phyloP scores from a whole-genome alignment of 2,329 filamentous ascomycete genomes.

The Colletotrichum euphorbiae region DNA sequence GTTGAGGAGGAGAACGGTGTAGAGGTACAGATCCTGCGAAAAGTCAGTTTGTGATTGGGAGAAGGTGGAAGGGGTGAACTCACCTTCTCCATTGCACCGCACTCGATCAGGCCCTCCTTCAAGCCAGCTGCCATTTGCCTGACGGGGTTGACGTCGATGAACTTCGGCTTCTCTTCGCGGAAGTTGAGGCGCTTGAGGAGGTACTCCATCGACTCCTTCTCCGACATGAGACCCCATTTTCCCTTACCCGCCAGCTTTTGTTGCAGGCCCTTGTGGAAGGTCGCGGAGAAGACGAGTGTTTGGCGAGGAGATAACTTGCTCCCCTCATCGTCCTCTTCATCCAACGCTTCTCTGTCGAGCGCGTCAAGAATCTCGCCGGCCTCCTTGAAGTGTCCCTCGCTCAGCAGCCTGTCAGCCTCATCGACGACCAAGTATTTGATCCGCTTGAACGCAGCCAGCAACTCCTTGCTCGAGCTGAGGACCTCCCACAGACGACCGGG shows the following conservation, averaged over 20 bases:
- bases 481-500: conserved; percentile 96
- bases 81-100: conserved; percentile 91
- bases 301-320: conserved; percentile 69
- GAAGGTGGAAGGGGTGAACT: conserved; percentile 34
- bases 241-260: conserved; percentile 88
- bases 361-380: conserved; percentile 87
- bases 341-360: conserved; percentile 78
- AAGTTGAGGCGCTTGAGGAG: conserved; percentile 92
- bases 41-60: conserved; percentile 39
- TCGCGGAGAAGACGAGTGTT: conserved; percentile 96
- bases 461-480: conserved; percentile 77
- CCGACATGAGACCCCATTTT: conserved; percentile 66
- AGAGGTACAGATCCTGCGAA: conserved; percentile 86
- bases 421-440: conserved; percentile 90
- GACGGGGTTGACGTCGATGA: conserved; percentile 90
- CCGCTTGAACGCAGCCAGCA: conserved; percentile 76
- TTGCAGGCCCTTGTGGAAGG: conserved; percentile 91
- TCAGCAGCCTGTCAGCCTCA: conserved; percentile 91
- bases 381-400: conserved; percentile 95
- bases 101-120: conserved; percentile 92
- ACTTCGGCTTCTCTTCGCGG: conserved; percentile 83
- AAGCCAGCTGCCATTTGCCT: conserved; percentile 89
- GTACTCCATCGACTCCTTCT: conserved; percentile 91
- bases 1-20: conserved; percentile 86
- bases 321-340: conserved; percentile 62